Evolutionary conservation across 2,329 filamentous ascomycete species (phyloP).

Genomic region (Colletotrichum cuscutae): DNA sequence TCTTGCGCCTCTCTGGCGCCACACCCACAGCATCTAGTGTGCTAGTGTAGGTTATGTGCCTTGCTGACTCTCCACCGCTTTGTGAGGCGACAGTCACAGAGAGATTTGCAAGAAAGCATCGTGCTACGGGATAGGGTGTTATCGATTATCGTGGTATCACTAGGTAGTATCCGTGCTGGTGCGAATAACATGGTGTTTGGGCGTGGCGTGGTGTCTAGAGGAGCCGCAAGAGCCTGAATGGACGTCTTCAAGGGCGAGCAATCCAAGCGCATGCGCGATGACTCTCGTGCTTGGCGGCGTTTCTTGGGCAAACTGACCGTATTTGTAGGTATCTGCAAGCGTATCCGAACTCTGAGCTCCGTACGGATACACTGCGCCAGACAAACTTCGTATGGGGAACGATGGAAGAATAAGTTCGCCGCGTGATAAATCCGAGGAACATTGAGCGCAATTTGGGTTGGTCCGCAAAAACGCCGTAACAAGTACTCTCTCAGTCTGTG

Average conservation of each 20-base stretch:
- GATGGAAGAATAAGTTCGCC: background rate
- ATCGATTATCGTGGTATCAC: background rate
- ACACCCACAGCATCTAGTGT: conserved; percentile 3
- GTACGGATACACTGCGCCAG: too few species aligned
- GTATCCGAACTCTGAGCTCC: too few species aligned
- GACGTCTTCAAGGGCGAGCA: background rate
- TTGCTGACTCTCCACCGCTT: conserved; percentile 19
- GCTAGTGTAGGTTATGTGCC: too few species aligned
- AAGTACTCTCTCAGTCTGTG: background rate
- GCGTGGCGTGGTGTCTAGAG: background rate
- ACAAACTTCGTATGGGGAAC: background rate
- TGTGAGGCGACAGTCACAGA: background rate
- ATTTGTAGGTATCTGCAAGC: too few species aligned
- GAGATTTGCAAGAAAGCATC: background rate
- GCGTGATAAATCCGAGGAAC: background rate
- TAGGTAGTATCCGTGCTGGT: background rate
- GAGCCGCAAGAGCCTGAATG: background rate
- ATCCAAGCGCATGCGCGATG: background rate
- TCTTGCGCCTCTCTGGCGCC: conserved; percentile 5
- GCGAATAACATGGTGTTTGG: background rate
- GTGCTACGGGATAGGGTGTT: background rate
- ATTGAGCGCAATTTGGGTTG: background rate
- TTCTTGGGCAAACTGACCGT: background rate
- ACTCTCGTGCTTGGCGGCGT: background rate
- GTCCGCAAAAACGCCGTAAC: background rate